phyloP scores from a whole-genome alignment of 768 basidiomycete genomes.

The Collybiopsis confluens region DNA sequence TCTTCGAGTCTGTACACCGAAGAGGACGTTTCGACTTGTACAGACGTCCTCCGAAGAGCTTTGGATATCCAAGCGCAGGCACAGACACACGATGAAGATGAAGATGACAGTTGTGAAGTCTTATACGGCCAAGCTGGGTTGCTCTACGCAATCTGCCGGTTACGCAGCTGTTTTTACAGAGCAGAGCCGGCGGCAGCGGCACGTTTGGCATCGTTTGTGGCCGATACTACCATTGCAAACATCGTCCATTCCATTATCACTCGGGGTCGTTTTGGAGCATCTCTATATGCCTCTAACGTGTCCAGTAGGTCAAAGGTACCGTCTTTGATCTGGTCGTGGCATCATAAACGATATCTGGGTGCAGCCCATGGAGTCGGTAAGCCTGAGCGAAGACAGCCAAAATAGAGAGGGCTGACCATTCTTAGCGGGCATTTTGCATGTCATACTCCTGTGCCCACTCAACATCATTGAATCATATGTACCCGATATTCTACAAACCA shows the following conservation, averaged over 20 bases:
- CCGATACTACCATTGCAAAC: slow-evolving; percentile 27
- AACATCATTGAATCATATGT: slow-evolving; percentile 32
- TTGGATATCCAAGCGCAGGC: not conserved
- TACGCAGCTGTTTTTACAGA: slow-evolving; percentile 26
- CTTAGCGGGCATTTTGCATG: slow-evolving; percentile 50
- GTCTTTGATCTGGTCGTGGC: slow-evolving; percentile 59
- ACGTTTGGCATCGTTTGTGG: slow-evolving; percentile 20
- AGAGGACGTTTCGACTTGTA: not conserved
- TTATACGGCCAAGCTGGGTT: slow-evolving; percentile 58
- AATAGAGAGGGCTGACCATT: not conserved
- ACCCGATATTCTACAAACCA: slow-evolving; percentile 34
- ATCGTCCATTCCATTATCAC: slow-evolving; percentile 43
- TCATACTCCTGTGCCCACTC: slow-evolving; percentile 41
- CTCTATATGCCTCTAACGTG: slow-evolving; percentile 9
- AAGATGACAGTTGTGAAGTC: slow-evolving; percentile 51
- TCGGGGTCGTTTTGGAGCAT: slow-evolving; percentile 31
- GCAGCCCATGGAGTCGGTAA: slow-evolving; percentile 57
- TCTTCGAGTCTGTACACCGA: not conserved
- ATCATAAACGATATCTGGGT: slow-evolving; percentile 51
- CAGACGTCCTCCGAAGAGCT: not conserved
- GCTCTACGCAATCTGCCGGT: slow-evolving; percentile 45
- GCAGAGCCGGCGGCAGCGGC: slow-evolving; percentile 2
- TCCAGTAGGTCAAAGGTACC: slow-evolving; percentile 20
- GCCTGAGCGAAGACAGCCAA: slow-evolving; percentile 15
- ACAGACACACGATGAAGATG: slow-evolving; percentile 3